These are phyloP conservation scores for Fusarium anguioides DNA, from an alignment of 2,329 filamentous ascomycete genomes.

Conservation along the genomic window DNA sequence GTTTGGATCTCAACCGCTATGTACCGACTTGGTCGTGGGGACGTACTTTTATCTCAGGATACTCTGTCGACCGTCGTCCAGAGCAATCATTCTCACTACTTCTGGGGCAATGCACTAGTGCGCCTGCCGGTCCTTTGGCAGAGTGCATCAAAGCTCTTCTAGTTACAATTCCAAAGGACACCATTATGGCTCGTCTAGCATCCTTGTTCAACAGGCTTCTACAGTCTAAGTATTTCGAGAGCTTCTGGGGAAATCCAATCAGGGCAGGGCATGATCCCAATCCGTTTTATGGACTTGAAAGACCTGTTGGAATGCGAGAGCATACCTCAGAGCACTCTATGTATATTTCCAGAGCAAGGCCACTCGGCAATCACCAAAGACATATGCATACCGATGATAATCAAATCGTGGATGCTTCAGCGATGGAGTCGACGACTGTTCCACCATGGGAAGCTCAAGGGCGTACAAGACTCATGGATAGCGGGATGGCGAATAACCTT, in stretches of 20 bases:
- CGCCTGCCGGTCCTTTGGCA: slow-evolving; percentile 28
- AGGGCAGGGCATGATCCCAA: slow-evolving; percentile 41
- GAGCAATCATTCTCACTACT: slow-evolving; percentile 38
- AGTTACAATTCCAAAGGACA: slow-evolving; percentile 30
- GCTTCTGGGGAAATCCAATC: slow-evolving; percentile 41
- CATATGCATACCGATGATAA: accelerated
- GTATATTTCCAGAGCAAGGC: not conserved
- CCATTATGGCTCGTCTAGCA: slow-evolving; percentile 21
- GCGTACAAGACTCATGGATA: slow-evolving; percentile 34
- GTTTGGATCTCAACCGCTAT: slow-evolving; percentile 32
- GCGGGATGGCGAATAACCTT: slow-evolving; percentile 40
- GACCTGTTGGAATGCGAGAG: not conserved
- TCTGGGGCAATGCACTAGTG: slow-evolving; percentile 38
- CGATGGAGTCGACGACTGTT: accelerated
- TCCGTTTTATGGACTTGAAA: slow-evolving; percentile 38
- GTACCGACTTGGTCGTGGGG: slow-evolving; percentile 42
- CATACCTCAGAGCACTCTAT: not conserved
- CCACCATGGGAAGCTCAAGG: slow-evolving; percentile 39
- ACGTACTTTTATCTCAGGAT: slow-evolving; percentile 36
- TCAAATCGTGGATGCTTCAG: accelerated
- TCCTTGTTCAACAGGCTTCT: slow-evolving; percentile 16
- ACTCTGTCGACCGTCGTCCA: slow-evolving; percentile 29
- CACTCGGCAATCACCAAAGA: not conserved
- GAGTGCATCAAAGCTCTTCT: slow-evolving; percentile 38
- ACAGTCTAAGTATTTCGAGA: slow-evolving; percentile 27